Percentiles rank a stretch among this genome's conserved stretches.
phyloP scores from a whole-genome alignment of 1,284 basidiomycete genomes.

The Naganishia sp. region DNA sequence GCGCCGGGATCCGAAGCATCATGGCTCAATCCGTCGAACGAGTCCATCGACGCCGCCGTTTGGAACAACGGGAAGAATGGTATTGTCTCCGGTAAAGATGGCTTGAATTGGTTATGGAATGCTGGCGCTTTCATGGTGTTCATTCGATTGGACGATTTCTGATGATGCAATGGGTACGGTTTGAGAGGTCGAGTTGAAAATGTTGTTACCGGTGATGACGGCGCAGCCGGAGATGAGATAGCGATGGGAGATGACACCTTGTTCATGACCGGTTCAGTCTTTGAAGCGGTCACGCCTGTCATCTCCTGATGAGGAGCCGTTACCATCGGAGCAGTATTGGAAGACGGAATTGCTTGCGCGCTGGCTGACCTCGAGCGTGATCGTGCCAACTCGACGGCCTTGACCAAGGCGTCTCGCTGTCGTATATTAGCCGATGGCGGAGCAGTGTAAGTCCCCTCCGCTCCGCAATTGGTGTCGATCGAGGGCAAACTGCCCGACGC shows the following conservation, averaged over 20 bases:
- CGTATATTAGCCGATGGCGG: constrained; percentile 11
- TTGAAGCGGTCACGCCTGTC: background rate
- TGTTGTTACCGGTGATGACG: constrained; percentile 17
- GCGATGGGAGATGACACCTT: constrained; percentile 10
- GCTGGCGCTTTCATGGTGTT: constrained; percentile 14
- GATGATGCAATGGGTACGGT: constrained; percentile 22
- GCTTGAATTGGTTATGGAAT: constrained; percentile 13
- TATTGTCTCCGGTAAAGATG: constrained; percentile 21
- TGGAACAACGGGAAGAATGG: constrained; percentile 26
- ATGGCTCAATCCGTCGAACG: constrained; percentile 14
- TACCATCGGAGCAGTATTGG: background rate
- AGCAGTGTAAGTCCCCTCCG: background rate
- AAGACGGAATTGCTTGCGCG: constrained; percentile 9
- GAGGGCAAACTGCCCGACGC: background rate
- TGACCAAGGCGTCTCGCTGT: constrained; percentile 33
- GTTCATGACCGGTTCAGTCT: constrained; percentile 17
- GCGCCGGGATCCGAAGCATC: background rate
- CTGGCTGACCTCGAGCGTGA: constrained; percentile 23
- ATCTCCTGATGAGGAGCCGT: background rate
- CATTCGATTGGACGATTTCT: constrained; percentile 20
- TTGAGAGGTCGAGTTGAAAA: constrained; percentile 20
- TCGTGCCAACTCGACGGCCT: constrained; percentile 30
- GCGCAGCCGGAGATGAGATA: constrained; percentile 5
- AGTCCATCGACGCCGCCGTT: constrained; percentile 12
- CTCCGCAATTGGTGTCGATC: background rate